Percentiles rank a stretch among this genome's conserved stretches.
phyloP scores from a whole-genome alignment of 306 rosid species.

The Quillaja saponaria region DNA sequence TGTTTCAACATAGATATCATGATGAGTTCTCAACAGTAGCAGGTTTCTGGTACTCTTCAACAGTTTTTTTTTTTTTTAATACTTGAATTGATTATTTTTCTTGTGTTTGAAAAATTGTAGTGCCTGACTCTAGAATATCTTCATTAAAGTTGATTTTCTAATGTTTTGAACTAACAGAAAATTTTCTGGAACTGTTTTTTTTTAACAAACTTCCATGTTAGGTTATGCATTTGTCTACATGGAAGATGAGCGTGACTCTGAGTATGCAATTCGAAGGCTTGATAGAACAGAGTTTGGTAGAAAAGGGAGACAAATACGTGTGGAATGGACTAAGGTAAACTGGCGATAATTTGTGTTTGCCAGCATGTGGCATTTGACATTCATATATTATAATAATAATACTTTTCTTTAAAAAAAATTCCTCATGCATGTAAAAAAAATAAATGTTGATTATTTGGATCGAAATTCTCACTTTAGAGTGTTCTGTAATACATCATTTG shows the following conservation, averaged over 20 bases:
- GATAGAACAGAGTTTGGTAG: slow-evolving; percentile 87
- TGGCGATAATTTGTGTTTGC: slow-evolving; percentile 1
- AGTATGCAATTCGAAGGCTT: slow-evolving; percentile 82
- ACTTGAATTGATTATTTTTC: slow-evolving; percentile 29
- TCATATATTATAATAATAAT: not conserved
- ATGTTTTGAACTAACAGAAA: slow-evolving; percentile 6
- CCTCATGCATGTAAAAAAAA: too few relatives aligned
- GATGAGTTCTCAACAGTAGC: slow-evolving; percentile 69
- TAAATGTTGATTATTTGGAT: not conserved
- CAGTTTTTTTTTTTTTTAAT: slow-evolving; percentile 42
- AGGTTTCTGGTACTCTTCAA: slow-evolving; percentile 76
- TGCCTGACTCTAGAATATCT: slow-evolving; percentile 26
- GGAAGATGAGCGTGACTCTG: slow-evolving; percentile 86
- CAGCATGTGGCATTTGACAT: slow-evolving; percentile 4
- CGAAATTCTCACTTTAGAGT: not conserved
- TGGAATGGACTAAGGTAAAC: slow-evolving; percentile 80
- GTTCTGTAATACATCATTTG: not conserved
- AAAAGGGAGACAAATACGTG: slow-evolving; percentile 77
- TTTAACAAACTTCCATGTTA: slow-evolving; percentile 38
- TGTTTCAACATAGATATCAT: slow-evolving; percentile 78
- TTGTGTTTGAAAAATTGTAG: slow-evolving; percentile 34
- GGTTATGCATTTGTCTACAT: slow-evolving; percentile 86
- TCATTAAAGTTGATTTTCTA: slow-evolving; percentile 19
- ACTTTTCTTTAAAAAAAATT: too few relatives aligned
- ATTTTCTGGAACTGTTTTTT: slow-evolving; percentile 26